Evolutionary conservation across 257 asterid genomes (phyloP).

Genomic region (Sherardia arvensis): DNA sequence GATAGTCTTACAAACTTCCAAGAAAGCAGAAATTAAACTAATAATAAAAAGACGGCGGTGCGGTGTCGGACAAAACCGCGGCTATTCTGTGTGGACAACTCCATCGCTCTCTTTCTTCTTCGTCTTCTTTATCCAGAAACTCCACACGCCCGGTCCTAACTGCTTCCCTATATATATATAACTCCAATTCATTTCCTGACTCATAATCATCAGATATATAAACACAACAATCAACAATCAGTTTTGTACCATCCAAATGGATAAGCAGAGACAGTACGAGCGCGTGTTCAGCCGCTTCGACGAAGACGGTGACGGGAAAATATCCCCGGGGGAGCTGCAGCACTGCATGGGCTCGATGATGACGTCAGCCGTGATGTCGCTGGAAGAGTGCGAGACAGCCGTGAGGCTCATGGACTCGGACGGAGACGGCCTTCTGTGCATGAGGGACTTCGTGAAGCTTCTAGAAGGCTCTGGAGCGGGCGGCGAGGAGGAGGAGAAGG

Average conservation of each 20-base stretch:
- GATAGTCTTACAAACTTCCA: neutral
- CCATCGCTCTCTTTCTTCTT: neutral
- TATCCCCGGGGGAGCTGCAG: conserved; percentile 26
- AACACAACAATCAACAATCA: neutral
- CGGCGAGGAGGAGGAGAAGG: conserved; percentile 35
- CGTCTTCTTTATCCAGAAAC: neutral
- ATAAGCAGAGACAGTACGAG: conserved; percentile 16
- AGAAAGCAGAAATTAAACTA: neutral
- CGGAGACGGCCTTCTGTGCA: conserved; percentile 43
- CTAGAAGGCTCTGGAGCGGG: conserved; percentile 26
- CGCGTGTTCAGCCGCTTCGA: conserved; percentile 29
- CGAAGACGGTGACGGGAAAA: conserved; percentile 23
- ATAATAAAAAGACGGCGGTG: neutral
- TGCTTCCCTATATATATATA: neutral
- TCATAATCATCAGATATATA: neutral
- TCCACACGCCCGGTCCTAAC: neutral
- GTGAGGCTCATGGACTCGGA: conserved; percentile 34
- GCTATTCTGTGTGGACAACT: neutral
- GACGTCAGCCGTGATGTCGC: conserved; percentile 15
- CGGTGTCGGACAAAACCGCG: neutral
- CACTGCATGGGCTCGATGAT: conserved; percentile 9
- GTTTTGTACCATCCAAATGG: conserved; percentile 12
- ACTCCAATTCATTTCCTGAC: neutral
- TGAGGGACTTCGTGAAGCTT: conserved; percentile 42
- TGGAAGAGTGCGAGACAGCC: conserved; percentile 32